Percentiles rank a stretch among this genome's conserved stretches.
phyloP scores from a whole-genome alignment of 2,329 filamentous ascomycete species.

The Pseudogymnoascus sp. region DNA sequence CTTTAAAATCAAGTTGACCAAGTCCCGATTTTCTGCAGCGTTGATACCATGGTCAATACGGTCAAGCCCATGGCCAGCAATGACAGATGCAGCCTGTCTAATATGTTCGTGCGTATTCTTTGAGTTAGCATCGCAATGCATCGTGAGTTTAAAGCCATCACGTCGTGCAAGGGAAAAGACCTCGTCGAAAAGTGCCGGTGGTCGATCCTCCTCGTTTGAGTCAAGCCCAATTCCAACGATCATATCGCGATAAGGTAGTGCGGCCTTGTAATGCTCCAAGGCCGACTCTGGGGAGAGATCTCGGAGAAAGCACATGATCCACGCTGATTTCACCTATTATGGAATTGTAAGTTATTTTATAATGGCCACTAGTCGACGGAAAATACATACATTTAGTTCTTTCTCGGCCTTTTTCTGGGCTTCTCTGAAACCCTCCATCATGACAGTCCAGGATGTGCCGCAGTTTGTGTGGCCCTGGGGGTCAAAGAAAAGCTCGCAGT shows the following conservation, averaged over 20 bases:
- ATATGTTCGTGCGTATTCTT: conserved; percentile 62
- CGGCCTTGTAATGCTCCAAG: conserved; percentile 34
- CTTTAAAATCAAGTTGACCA: conserved; percentile 30
- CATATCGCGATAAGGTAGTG: conserved; percentile 21
- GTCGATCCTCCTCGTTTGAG: conserved; percentile 47
- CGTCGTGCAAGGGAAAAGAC: conserved; percentile 46
- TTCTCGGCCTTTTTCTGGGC: conserved; percentile 49
- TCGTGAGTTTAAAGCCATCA: conserved; percentile 50
- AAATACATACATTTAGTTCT: conserved; percentile 47
- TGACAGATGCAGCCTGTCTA: conserved; percentile 34
- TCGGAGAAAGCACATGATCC: conserved; percentile 64
- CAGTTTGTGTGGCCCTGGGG: conserved; percentile 61
- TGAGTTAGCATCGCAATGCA: conserved; percentile 56
- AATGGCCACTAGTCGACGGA: neutral
- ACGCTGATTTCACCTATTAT: conserved; percentile 34
- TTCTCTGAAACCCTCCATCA: conserved; percentile 52
- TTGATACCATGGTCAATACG: conserved; percentile 66
- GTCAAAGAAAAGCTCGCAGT: conserved; percentile 72
- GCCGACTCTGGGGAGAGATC: conserved; percentile 55
- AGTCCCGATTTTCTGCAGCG: conserved; percentile 48
- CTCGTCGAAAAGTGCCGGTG: conserved; percentile 48
- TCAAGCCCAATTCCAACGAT: conserved; percentile 55
- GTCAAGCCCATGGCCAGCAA: conserved; percentile 49
- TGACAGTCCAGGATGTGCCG: conserved; percentile 50
- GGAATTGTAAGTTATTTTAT: neutral